Base-by-base conservation (phyloP, 1,284 basidiomycete species). In the Tremellales sp. region DNA sequence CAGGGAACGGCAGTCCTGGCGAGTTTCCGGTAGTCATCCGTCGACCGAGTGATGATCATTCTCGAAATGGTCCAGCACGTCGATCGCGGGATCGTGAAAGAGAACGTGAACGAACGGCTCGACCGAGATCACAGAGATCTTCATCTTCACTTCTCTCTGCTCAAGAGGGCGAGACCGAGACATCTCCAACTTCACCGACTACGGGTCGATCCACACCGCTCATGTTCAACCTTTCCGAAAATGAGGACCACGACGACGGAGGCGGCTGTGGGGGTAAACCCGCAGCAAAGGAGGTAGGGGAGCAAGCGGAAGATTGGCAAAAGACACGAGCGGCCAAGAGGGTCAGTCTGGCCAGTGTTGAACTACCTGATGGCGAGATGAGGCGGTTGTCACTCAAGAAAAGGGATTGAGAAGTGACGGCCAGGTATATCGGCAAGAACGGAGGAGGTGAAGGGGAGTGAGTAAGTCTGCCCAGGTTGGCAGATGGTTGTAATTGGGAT, bases 301-400 rank as follows among this genome's bases (percentile, higher is more conserved):
- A 64, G 36, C 43, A 58, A 46, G 86, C 87, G 17, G 87, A 89
- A 69, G 83, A 86, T 52, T 91, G 88, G 88, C 78, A 86, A 67
- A 83, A 83, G 70, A 90, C 88, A 1, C 82, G 84, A 35, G 85
- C 84, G 36, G 87, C 86, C 13, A 85, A 86, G 57, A 83, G 87
- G 13, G 89, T 90, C 15, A 89, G 86, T 17, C 76, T 91, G 6
- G 65, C 64, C 29, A 25, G 40, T 4, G 49, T 39, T 4, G 49
- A 51, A 17, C 43, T 46, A 24, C 21, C 39, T 13, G 49, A 51
- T 36, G 45, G 49, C 45, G 45, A 42, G n/a, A 51, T 19, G 37
- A 43, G 39, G 40, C 40, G 45, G 6, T 40, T 42, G 40, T 21
- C 39, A 7, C 7, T 15, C 3, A 40, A 40, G 19, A 40, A 40